Evolutionary conservation across 805 yeast genomes (phyloP), one percentile per base, ranked within the genome.

Genomic region (Candida argentea): DNA sequence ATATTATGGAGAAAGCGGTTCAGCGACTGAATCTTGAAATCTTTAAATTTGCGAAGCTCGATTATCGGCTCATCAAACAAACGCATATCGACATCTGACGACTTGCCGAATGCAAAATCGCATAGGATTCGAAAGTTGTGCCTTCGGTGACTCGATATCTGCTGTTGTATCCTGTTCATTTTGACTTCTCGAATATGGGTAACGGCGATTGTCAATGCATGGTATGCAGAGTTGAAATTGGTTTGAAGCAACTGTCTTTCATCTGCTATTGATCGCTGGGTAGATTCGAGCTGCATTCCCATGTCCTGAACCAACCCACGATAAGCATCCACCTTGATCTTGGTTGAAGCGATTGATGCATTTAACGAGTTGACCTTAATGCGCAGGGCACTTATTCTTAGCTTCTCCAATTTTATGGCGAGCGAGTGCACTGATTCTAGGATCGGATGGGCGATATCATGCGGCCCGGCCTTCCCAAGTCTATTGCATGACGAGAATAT

Each of bases 331-430:
- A 18, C 10, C n/a, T n/a, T n/a, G n/a, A n/a, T n/a, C n/a, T n/a
- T n/a, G n/a, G n/a, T 10, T 16, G 24, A 20, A 13, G 25, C 22
- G 13, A 20, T 16, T 5, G 32, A 25, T 16, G 17, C 24, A 22
- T 22, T 14, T 6, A 35, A 24, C 5, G 33, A 28, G 16, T 29
- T 39, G 17, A 43, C 43, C 19, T 34, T 33, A 8, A 40, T 28
- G 19, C 33, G 33, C n/a, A 43, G 25, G n/a, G 39, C 37, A 18
- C 37, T n/a, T 4, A 40, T 16, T 21, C 50, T 48, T 10, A 57
- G 39, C 33, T 51, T 57, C 19, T 48, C 44, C 23, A 61, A 40
- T 27, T 55, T 61, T 4, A 52, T 31, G 3, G 57, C 42, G 6
- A 61, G 34, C 10, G 39, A 30, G 12, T 47, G 43, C 3, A 56